These are phyloP conservation scores for Trebouxiophyceae sp. DNA, from an alignment of 163 green algal genomes.

Conservation along the genomic window DNA sequence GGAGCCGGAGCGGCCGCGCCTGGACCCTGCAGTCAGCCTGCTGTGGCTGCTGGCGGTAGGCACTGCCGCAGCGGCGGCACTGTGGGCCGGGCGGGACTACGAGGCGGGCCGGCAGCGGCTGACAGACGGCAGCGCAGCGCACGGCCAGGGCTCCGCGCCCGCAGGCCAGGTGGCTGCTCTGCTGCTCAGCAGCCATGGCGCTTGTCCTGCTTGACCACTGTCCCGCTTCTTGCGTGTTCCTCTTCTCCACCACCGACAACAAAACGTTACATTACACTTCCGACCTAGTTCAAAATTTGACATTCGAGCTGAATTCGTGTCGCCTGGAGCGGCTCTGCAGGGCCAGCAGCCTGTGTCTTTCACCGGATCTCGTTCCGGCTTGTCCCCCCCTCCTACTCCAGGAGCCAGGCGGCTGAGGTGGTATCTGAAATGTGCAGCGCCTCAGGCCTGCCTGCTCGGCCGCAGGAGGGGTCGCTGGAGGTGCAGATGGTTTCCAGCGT, in stretches of 20 bases:
- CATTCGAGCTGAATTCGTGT: too few relatives aligned
- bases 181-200: not conserved
- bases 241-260: too few relatives aligned
- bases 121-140: too few relatives aligned
- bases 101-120: not conserved
- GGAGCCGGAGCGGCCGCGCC: conserved; percentile 15
- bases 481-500: conserved; percentile 28
- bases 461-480: not conserved
- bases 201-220: too few relatives aligned
- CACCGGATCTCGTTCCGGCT: not conserved
- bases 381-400: not conserved
- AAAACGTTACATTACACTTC: too few relatives aligned
- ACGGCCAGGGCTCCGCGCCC: too few relatives aligned
- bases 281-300: too few relatives aligned
- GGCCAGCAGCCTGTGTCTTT: too few relatives aligned
- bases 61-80: conserved; percentile 32
- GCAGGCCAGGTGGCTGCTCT: not conserved
- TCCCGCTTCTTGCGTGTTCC: not conserved
- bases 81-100: conserved; percentile 47
- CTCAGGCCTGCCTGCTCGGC: not conserved
- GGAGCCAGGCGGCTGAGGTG: not conserved
- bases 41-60: conserved; percentile 62
- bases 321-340: too few relatives aligned
- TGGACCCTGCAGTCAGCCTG: conserved; percentile 40
- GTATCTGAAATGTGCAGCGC: not conserved